A percentile compares a stretch with the other conserved stretches of the same genome.
Evolutionary conservation across 225 moss, liverwort and hornwort genomes (phyloP).

Genomic region (Bryoerythrophyllum caledonicum): DNA sequence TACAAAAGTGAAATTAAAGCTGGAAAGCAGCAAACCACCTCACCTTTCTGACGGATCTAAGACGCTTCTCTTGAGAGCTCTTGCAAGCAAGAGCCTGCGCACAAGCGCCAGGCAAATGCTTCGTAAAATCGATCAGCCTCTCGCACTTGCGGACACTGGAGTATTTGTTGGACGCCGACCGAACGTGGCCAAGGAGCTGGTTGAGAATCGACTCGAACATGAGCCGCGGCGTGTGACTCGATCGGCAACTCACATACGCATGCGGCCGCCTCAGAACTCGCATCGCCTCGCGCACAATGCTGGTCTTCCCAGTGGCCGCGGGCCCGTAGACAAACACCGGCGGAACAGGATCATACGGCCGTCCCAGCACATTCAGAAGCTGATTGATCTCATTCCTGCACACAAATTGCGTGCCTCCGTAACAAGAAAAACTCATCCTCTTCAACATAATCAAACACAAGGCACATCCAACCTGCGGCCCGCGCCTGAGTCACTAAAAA

Average conservation of each 20-base stretch:
- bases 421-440: neutral
- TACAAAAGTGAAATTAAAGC: neutral
- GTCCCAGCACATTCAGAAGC: conserved; percentile 71
- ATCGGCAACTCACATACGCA: conserved; percentile 80
- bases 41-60: conserved; percentile 45
- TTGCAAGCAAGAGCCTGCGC: conserved; percentile 42
- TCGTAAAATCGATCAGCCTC: conserved; percentile 66
- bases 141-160: conserved; percentile 79
- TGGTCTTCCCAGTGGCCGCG: conserved; percentile 89
- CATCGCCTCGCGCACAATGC: conserved; percentile 64
- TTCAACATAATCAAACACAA: neutral
- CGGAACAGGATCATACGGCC: conserved; percentile 62
- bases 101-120: conserved; percentile 67
- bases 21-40: neutral
- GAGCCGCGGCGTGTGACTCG: conserved; percentile 81
- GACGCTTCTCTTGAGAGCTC: conserved; percentile 34
- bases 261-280: conserved; percentile 63
- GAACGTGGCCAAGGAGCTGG: conserved; percentile 83
- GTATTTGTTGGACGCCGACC: conserved; percentile 76
- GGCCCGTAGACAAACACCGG: conserved; percentile 83
- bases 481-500: neutral
- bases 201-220: conserved; percentile 85
- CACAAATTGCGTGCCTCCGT: neutral
- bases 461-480: no score
- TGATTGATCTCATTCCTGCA: conserved; percentile 70